Base-by-base conservation (phyloP, 805 yeast genomes). In the Candida ascalaphidarum region DNA sequence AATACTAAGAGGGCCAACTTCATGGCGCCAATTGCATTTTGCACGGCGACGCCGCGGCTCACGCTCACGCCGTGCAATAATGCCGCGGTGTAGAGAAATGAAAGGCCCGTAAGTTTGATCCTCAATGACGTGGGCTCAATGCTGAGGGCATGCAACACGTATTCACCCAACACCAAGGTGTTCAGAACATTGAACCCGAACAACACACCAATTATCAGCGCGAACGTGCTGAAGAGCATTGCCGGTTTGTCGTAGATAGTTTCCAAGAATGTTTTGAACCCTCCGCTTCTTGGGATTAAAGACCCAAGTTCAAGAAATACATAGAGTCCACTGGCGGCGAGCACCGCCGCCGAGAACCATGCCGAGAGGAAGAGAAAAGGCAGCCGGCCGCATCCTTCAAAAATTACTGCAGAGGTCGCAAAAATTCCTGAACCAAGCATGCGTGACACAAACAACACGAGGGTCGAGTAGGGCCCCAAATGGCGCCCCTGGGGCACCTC, bases 351-450 rank as follows among this genome's bases (percentile, higher is more conserved):
- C 8, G 76, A 44, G 3, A 64, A 17, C 92, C 92, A 81, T 1
- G 81, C 68, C 0, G 58, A 33, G 26, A 79, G 67, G 46, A 78
- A 81, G 19, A 78, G 41, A 13, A 64, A 52, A 2, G 77, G 72
- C 7, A 81, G 77, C 10, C 83, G 77, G 15, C 88, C 88, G 40
- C 74, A 71, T 38, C 77, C 80, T 25, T 65, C 66, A 42, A 71
- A 77, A 17, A 81, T 71, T 15, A 77, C 70, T 12, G 81, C 68
- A 0, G 88, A 79, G 1, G 77, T 71, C 6, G 86, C 78, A 56
- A 81, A 77, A 7, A 81, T 80, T 0, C 92, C 92, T 0, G 86
- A 77, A 0, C 94, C 92, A 9, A 81, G 58, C 23, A 81, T 81
- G 34, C 88, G 57, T 11, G 83, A 73, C 5, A 81, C 64, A 40